A percentile compares a stretch with the other conserved stretches of the same genome.
Conservation (phyloP, 2,329 filamentous ascomycete species). For the Pseudopyricularia cyperi region DNA sequence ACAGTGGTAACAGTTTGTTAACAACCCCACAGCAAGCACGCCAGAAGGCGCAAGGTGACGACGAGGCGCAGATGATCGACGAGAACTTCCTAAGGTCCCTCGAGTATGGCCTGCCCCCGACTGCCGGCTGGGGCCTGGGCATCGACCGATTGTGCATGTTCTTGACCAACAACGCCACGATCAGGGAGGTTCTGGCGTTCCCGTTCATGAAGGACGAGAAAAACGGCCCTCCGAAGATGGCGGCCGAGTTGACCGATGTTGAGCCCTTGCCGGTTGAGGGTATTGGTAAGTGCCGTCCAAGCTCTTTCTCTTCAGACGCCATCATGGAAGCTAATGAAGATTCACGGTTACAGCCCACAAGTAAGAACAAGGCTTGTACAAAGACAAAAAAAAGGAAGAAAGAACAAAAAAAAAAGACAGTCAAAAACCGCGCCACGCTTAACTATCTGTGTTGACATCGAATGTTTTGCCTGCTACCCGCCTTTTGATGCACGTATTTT, state of each 20-base stretch:
- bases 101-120: slow-evolving; percentile 66
- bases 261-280: slow-evolving; percentile 21
- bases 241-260: slow-evolving; percentile 18
- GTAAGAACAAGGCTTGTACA: too few species aligned
- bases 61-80: slow-evolving; percentile 91
- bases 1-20: background rate
- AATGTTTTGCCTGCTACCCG: too few species aligned
- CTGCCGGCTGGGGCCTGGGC: slow-evolving; percentile 92
- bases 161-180: slow-evolving; percentile 87
- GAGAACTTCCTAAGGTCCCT: slow-evolving; percentile 88
- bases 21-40: slow-evolving; percentile 49
- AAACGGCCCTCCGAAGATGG: slow-evolving; percentile 27
- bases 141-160: slow-evolving; percentile 54
- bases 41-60: slow-evolving; percentile 93
- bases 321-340: background rate
- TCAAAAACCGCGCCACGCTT: too few species aligned
- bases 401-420: too few species aligned
- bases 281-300: slow-evolving; percentile 15
- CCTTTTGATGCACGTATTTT: too few species aligned
- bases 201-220: slow-evolving; percentile 93
- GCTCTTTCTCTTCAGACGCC: background rate
- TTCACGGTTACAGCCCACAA: slow-evolving; percentile 6
- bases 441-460: too few species aligned
- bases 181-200: slow-evolving; percentile 93
- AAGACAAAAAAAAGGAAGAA: too few species aligned